Base-by-base conservation (phyloP, 805 yeast species). In the Saturnispora dispora region DNA sequence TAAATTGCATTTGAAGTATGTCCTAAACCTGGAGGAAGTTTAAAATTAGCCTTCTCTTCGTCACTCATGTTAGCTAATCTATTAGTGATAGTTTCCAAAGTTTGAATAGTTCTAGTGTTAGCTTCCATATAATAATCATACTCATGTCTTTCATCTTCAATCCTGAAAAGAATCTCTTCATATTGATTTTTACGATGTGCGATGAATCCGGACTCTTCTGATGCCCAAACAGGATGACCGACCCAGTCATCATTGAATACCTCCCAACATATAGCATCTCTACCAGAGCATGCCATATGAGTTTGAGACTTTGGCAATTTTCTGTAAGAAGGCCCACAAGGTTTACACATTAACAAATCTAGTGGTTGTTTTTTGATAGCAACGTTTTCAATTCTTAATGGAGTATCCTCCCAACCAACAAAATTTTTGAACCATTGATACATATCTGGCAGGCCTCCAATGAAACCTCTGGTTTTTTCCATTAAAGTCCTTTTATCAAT, bases 161-260 rank as follows among this genome's bases (percentile, higher is more conserved):
- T 88, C 65, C 95, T 84, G 72, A 89, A 90, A 50, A 93, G 70
- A 47, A 93, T 87, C 66, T 93, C 99, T 68, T 93, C 99, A 65
- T 91, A 93, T 70, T 93, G 99, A 65, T 93, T 93, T 69, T 93
- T 93, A 57, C 98, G 81, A 67, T 93, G 99, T n/a, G 99, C 96
- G 64, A 93, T 90, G 61, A 91, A 93, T 0, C 99, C 99, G 11
- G 96, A 87, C 67, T 93, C 99, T 67, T 93, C 99, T 0, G 98
- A 91, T 4, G 98, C 99, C 99, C 99, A 93, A n/a, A 96, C 95
- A 22, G 99, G 99, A 68, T 93, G 98, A 6, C 97, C 96, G 35
- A 93, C 98, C 97, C 98, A 93, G 68, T 91, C 98, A 66, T 93
- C 99, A 67, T 93, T 93, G 60, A 93, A 76, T 15, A 93, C 96